Evolutionary conservation across 306 rosid species (phyloP).

Genomic region (Glycine latifolia): DNA sequence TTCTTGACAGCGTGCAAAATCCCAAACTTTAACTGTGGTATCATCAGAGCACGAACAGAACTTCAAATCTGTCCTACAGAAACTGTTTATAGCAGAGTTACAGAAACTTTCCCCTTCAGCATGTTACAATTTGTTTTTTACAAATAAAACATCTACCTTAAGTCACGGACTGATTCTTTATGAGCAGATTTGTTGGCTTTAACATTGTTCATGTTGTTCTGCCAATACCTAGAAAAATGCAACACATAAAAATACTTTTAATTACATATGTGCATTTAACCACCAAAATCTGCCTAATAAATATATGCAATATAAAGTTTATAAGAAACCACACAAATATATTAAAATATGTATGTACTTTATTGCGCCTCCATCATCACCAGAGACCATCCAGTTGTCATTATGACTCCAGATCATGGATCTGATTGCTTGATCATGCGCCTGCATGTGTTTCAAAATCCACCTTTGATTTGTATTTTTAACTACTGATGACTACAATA

Average conservation of each 20-base stretch:
- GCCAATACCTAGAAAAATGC: slow-evolving; percentile 82
- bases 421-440: slow-evolving; percentile 98
- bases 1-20: slow-evolving; percentile 97
- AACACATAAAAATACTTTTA: slow-evolving; percentile 39
- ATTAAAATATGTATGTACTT: slow-evolving; percentile 64
- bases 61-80: slow-evolving; percentile 97
- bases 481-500: slow-evolving; percentile 27
- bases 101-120: slow-evolving; percentile 44
- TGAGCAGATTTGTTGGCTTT: slow-evolving; percentile 98
- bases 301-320: slow-evolving; percentile 24
- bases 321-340: slow-evolving; percentile 29
- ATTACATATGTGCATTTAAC: slow-evolving; percentile 22
- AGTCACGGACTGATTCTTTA: slow-evolving; percentile 97
- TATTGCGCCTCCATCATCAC: slow-evolving; percentile 98
- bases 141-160: slow-evolving; percentile 64
- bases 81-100: slow-evolving; percentile 65
- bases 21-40: slow-evolving; percentile 97
- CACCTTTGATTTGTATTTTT: slow-evolving; percentile 13
- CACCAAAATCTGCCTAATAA: slow-evolving; percentile 32
- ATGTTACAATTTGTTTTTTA: not conserved
- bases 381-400: slow-evolving; percentile 99
- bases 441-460: slow-evolving; percentile 61
- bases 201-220: slow-evolving; percentile 98
- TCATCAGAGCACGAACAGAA: slow-evolving; percentile 99
- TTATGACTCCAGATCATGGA: slow-evolving; percentile 99